phyloP scores from a whole-genome alignment of 805 yeast species.

The Saccharomycopsis sp. region DNA sequence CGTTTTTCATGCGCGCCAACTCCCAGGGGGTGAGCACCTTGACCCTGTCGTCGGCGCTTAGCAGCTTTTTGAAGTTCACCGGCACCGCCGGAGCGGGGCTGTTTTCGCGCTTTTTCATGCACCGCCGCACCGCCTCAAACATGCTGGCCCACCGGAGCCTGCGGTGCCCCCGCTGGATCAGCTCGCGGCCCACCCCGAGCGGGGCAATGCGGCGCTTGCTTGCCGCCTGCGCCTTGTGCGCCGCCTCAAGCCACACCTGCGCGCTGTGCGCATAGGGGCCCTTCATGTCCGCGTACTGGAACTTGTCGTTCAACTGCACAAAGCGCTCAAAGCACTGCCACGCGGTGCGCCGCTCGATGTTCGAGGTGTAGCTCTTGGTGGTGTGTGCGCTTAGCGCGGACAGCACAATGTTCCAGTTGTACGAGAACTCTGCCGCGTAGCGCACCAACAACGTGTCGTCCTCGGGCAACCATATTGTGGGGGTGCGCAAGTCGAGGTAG shows the following conservation, averaged over 20 bases:
- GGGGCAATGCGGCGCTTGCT: conserved; percentile 88
- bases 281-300: conserved; percentile 78
- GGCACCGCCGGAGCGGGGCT: conserved; percentile 52
- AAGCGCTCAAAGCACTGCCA: conserved; percentile 99
- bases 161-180: conserved; percentile 88
- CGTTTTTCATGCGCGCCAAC: conserved; percentile 72
- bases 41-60: conserved; percentile 36
- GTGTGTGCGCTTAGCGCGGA: conserved; percentile 66
- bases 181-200: conserved; percentile 86
- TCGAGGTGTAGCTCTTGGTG: conserved; percentile 68
- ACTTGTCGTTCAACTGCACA: conserved; percentile 80
- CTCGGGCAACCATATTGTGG: conserved; percentile 94
- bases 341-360: conserved; percentile 91
- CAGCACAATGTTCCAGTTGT: conserved; percentile 90
- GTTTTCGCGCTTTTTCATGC: conserved; percentile 82
- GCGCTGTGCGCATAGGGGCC: conserved; percentile 81
- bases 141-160: conserved; percentile 92
- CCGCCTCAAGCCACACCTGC: conserved; percentile 87
- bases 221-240: conserved; percentile 80
- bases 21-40: conserved; percentile 73
- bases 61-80: conserved; percentile 33
- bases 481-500: conserved; percentile 75
- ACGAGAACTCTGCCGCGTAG: conserved; percentile 73
- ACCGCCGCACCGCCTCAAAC: conserved; percentile 90
- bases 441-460: conserved; percentile 79